These are phyloP conservation scores for Parathielavia hyrcaniae DNA, from an alignment of 495 filamentous ascomycete genomes.

Conservation along the genomic window DNA sequence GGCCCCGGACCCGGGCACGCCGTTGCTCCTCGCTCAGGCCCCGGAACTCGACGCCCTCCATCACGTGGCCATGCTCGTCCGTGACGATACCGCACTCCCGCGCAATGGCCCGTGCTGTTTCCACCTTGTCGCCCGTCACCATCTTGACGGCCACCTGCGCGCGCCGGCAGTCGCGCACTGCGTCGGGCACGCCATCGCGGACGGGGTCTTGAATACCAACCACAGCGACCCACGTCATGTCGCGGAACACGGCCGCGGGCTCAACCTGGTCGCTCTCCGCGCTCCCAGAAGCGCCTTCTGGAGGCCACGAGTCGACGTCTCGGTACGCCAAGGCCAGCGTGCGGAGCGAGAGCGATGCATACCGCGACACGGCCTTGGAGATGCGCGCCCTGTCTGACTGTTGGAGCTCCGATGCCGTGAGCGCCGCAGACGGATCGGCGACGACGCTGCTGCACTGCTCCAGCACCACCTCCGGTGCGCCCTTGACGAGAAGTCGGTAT, in stretches of 20 bases:
- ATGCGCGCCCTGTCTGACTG: constrained; percentile 33
- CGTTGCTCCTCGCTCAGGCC: constrained; percentile 59
- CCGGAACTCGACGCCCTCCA: constrained; percentile 74
- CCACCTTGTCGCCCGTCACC: constrained; percentile 77
- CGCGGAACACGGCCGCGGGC: constrained; percentile 57
- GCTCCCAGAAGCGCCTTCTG: constrained; percentile 23
- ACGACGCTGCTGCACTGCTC: constrained; percentile 58
- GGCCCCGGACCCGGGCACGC: constrained; percentile 60
- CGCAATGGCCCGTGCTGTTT: constrained; percentile 74
- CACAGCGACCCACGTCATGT: not conserved
- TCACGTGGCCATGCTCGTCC: constrained; percentile 33
- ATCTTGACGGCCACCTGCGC: constrained; percentile 63
- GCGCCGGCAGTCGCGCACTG: constrained; percentile 22
- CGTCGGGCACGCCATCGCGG: constrained; percentile 18
- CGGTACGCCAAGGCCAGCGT: constrained; percentile 77
- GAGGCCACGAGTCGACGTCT: constrained; percentile 82
- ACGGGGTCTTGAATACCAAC: constrained; percentile 1
- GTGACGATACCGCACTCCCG: constrained; percentile 50
- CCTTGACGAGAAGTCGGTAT: constrained; percentile 66
- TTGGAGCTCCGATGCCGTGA: constrained; percentile 60
- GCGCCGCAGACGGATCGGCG: constrained; percentile 50
- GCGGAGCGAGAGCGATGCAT: constrained; percentile 69
- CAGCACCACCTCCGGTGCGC: constrained; percentile 73
- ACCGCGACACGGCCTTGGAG: constrained; percentile 56
- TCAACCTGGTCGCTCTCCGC: no score